A percentile compares a stretch with the other conserved stretches of the same genome.
These are phyloP conservation scores for Nothopassalora personata DNA, from an alignment of 2,329 filamentous ascomycete species.

Conservation along the genomic window DNA sequence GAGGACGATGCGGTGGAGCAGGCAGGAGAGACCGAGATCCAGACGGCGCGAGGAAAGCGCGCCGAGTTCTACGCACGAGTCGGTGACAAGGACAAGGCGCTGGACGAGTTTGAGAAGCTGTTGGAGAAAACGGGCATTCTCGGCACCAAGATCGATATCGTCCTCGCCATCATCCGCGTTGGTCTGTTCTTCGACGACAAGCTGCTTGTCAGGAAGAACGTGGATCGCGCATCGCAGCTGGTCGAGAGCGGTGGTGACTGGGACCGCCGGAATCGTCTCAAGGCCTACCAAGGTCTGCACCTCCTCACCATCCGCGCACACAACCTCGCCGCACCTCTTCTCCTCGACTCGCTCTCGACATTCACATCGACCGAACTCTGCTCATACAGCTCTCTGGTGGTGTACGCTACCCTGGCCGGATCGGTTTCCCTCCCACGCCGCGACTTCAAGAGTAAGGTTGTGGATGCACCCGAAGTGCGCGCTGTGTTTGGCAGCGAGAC, in stretches of 20 bases:
- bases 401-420: constrained; percentile 92
- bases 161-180: constrained; percentile 92
- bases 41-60: constrained; percentile 86
- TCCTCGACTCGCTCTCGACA: constrained; percentile 94
- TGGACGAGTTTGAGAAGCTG: constrained; percentile 84
- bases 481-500: constrained; percentile 75
- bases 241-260: constrained; percentile 96
- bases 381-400: constrained; percentile 88
- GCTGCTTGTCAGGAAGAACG: constrained; percentile 83
- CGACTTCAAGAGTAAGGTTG: constrained; percentile 98
- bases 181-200: constrained; percentile 96
- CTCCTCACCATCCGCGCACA: constrained; percentile 89
- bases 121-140: constrained; percentile 97
- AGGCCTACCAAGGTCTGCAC: constrained; percentile 95
- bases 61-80: constrained; percentile 95
- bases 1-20: constrained; percentile 90
- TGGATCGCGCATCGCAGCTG: constrained; percentile 81
- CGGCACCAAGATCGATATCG: constrained; percentile 93
- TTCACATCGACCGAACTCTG: constrained; percentile 99
- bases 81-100: constrained; percentile 96
- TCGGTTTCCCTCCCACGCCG: constrained; percentile 92
- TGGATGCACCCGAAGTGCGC: constrained; percentile 97
- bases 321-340: constrained; percentile 79
- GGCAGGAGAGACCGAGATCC: constrained; percentile 91
- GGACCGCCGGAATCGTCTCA: constrained; percentile 95